Conservation (phyloP, 192 early-diverging fungal genomes). For the Coemansia sp. region DNA sequence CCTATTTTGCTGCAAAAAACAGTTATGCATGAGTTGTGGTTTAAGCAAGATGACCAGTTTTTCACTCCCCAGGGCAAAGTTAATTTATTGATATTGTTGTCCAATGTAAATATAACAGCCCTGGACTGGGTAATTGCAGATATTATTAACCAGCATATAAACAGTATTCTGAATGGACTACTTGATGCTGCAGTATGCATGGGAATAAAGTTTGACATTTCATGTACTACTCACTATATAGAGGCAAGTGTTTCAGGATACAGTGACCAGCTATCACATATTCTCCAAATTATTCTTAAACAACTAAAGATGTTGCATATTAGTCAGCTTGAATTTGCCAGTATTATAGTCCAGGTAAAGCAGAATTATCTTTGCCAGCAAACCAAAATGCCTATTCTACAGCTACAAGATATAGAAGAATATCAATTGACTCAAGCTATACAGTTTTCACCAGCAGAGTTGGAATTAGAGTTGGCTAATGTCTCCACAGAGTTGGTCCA, state of each 20-base stretch:
- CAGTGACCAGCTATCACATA: background rate
- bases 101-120: background rate
- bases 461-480: background rate
- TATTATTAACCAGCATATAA: background rate
- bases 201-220: background rate
- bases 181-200: background rate
- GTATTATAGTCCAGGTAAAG: background rate
- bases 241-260: background rate
- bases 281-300: background rate
- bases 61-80: conserved; percentile 74
- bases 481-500: background rate
- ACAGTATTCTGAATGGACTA: background rate
- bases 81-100: background rate
- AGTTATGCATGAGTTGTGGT: conserved; percentile 68
- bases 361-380: background rate
- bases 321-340: background rate
- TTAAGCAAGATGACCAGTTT: conserved; percentile 88
- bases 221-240: background rate
- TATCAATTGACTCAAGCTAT: background rate
- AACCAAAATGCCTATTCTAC: background rate
- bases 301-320: background rate
- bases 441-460: background rate
- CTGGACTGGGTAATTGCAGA: background rate
- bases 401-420: background rate
- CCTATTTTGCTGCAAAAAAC: conserved; percentile 1